Evolutionary conservation across 495 filamentous ascomycete species (phyloP).

Genomic region (Pseudevernia furfuracea): DNA sequence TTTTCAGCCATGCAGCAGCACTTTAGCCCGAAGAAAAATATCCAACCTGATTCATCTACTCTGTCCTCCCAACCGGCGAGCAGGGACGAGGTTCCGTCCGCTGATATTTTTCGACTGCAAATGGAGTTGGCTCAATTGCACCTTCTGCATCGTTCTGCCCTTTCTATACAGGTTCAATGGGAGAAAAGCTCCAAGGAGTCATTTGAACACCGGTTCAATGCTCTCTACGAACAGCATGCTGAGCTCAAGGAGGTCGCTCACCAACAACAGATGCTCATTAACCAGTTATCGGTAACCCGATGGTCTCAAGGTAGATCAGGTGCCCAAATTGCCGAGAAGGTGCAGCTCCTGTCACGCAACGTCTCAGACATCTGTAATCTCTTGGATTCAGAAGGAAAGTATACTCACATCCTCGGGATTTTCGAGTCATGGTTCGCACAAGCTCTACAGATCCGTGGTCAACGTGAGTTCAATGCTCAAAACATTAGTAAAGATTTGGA

Average conservation of each 20-base stretch:
- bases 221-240: slow-evolving; percentile 34
- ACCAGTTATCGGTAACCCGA: slow-evolving; percentile 34
- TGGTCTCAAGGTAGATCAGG: slow-evolving; percentile 37
- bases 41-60: slow-evolving; percentile 41
- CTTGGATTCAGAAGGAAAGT: slow-evolving; percentile 30
- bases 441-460: slow-evolving; percentile 31
- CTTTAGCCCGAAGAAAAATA: slow-evolving; percentile 57
- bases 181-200: slow-evolving; percentile 30
- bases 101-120: slow-evolving; percentile 57
- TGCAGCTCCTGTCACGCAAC: slow-evolving; percentile 39
- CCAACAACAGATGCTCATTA: slow-evolving; percentile 35
- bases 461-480: slow-evolving; percentile 21
- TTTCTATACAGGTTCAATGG: slow-evolving; percentile 35
- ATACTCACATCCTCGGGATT: slow-evolving; percentile 29
- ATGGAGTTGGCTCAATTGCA: slow-evolving; percentile 67
- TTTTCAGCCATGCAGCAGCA: slow-evolving; percentile 65
- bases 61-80: slow-evolving; percentile 17
- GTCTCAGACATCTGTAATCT: slow-evolving; percentile 39
- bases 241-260: slow-evolving; percentile 34
- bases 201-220: slow-evolving; percentile 37
- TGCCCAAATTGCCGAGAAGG: slow-evolving; percentile 36
- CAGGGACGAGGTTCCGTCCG: slow-evolving; percentile 35
- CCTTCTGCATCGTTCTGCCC: slow-evolving; percentile 50
- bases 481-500: slow-evolving; percentile 17
- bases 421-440: slow-evolving; percentile 43